Evolutionary conservation across 2,329 filamentous ascomycete species (phyloP).

Genomic region (Truncatella angustata): DNA sequence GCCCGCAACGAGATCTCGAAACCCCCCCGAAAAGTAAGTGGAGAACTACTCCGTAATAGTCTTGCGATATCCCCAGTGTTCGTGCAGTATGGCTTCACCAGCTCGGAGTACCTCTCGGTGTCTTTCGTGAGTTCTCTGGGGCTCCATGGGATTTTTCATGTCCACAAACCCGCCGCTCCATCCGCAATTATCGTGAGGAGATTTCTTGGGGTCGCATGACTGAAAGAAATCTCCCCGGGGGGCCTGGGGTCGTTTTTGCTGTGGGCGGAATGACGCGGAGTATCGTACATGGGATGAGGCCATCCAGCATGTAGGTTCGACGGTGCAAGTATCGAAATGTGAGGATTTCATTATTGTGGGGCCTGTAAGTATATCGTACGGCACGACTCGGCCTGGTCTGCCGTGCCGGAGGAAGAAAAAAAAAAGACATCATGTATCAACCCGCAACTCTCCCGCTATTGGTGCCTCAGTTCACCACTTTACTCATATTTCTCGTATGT

Average conservation of each 20-base stretch:
- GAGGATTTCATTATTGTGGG: neutral
- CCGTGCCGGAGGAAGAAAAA: neutral
- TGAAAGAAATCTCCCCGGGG: conserved; percentile 2
- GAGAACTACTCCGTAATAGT: conserved; percentile 5
- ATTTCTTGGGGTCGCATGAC: conserved; percentile 7
- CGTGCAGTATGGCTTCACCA: neutral
- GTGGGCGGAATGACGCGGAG: neutral
- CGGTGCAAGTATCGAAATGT: neutral
- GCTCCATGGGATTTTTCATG: conserved; percentile 3
- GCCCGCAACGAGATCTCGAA: neutral
- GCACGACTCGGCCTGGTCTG: neutral
- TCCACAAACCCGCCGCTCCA: conserved; percentile 1
- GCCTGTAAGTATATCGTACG: too few relatives aligned
- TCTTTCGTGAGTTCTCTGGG: conserved; percentile 3
- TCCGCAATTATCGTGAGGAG: conserved; percentile 3
- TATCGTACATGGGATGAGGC: neutral
- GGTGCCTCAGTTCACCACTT: too few relatives aligned
- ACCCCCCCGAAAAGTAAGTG: neutral
- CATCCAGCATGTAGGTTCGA: neutral
- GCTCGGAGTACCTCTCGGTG: neutral
- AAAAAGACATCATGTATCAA: neutral
- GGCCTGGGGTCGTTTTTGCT: neutral
- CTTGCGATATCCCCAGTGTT: neutral
- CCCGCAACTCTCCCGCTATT: neutral
- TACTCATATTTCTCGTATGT: too few relatives aligned